Conservation (phyloP, 768 basidiomycete species). For the Dictyophora rubrovolvata region DNA sequence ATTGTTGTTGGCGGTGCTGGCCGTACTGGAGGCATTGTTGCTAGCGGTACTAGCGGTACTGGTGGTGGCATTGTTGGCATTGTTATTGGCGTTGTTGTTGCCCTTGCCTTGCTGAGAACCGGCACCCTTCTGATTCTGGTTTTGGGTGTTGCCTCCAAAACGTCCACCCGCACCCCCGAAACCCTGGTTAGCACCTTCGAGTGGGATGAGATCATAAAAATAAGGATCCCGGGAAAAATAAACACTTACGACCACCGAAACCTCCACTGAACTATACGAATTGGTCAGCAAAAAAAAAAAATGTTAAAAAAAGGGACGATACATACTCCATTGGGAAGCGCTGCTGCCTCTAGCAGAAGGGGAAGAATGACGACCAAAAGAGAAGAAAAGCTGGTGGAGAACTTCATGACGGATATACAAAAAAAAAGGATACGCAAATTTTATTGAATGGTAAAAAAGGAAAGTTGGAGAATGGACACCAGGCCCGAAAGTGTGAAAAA, state of each 20-base stretch:
- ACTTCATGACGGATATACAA: conserved; percentile 37
- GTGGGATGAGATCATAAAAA: too few relatives aligned
- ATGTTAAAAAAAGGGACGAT: neutral
- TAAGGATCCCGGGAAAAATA: neutral
- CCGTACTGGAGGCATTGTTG: conserved; percentile 8
- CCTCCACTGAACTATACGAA: neutral
- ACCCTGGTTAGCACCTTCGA: too few relatives aligned
- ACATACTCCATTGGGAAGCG: conserved; percentile 15
- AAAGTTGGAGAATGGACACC: conserved; percentile 22
- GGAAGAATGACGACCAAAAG: conserved; percentile 30
- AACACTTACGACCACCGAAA: neutral
- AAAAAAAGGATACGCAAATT: conserved; percentile 5
- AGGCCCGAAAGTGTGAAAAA: conserved; percentile 46
- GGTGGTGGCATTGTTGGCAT: conserved; percentile 7
- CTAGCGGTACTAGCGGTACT: neutral
- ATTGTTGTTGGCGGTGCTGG: neutral
- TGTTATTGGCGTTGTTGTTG: neutral
- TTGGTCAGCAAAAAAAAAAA: neutral
- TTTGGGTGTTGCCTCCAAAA: neutral
- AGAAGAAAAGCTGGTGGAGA: conserved; percentile 30
- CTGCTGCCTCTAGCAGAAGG: conserved; percentile 24
- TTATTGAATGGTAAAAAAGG: neutral
- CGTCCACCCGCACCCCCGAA: neutral
- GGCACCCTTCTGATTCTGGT: neutral
- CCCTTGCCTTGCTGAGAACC: neutral